phyloP scores from a whole-genome alignment of 495 filamentous ascomycete species.

The Penicillium psychrofluorescens region DNA sequence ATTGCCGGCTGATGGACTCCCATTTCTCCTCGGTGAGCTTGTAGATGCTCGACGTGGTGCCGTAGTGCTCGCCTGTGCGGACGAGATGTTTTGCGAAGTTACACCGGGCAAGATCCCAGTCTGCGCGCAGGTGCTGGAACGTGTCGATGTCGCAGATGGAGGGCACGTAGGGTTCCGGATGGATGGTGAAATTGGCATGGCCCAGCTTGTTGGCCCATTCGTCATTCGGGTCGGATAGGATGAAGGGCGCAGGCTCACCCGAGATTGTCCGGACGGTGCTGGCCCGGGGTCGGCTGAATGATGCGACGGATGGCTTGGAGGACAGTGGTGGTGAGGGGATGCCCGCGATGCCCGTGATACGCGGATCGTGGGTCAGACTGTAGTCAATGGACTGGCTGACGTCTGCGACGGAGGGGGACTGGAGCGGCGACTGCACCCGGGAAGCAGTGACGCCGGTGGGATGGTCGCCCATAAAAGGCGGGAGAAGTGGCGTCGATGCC shows the following conservation, averaged over 20 bases:
- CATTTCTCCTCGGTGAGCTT: constrained; percentile 78
- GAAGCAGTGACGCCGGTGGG: constrained; percentile 29
- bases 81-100: constrained; percentile 81
- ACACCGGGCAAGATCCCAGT: constrained; percentile 74
- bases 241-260: constrained; percentile 50
- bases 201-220: constrained; percentile 77
- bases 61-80: constrained; percentile 81
- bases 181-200: constrained; percentile 87
- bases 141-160: constrained; percentile 49
- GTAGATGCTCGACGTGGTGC: constrained; percentile 75
- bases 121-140: constrained; percentile 59
- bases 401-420: constrained; percentile 66
- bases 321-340: constrained; percentile 73
- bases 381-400: constrained; percentile 26
- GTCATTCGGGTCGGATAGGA: constrained; percentile 60
- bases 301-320: constrained; percentile 68
- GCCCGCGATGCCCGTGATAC: constrained; percentile 35
- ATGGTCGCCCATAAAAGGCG: constrained; percentile 63
- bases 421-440: constrained; percentile 63
- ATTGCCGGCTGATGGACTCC: constrained; percentile 64
- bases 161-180: constrained; percentile 72
- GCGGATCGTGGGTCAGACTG: constrained; percentile 36
- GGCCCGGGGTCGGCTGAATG: constrained; percentile 51
- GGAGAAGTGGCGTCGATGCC: constrained; percentile 74
- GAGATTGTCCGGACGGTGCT: constrained; percentile 43